Conservation (phyloP, 2,329 filamentous ascomycete species). For the Colletotrichum tropicale region DNA sequence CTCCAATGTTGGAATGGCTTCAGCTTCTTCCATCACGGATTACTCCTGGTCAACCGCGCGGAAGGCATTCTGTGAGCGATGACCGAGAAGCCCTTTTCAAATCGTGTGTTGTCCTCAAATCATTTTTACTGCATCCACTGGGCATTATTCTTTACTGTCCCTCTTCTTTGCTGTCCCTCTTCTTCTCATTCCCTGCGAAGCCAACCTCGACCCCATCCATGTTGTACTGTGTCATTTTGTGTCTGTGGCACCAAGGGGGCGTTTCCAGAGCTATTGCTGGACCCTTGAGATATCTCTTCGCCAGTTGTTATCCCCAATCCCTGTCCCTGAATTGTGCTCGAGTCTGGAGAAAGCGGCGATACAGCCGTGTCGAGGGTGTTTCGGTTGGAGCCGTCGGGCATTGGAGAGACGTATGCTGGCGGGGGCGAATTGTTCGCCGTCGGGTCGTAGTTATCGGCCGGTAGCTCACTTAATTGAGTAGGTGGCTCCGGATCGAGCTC, state of each 20-base stretch:
- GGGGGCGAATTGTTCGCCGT: not conserved
- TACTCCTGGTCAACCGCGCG: not conserved
- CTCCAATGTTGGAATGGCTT: fast-evolving
- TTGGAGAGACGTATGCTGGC: conserved; percentile 4
- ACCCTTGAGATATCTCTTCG: not conserved
- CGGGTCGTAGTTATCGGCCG: conserved; percentile 8
- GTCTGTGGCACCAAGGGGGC: not conserved
- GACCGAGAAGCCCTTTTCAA: not conserved
- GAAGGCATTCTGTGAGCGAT: not conserved
- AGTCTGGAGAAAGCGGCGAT: conserved; percentile 3
- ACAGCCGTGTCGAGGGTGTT: not conserved
- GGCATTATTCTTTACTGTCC: fast-evolving
- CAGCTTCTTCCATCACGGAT: not conserved
- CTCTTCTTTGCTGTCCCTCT: no score
- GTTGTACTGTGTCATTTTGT: not conserved
- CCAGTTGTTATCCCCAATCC: not conserved
- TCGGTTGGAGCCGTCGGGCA: not conserved
- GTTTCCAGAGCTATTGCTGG: not conserved
- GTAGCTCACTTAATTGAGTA: not conserved
- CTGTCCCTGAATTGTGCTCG: not conserved
- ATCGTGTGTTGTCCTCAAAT: not conserved
- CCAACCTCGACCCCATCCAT: not conserved
- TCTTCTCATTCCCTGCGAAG: not conserved
- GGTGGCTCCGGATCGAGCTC: not conserved
- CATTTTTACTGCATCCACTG: not conserved